These are phyloP conservation scores for Kregervanrija pseudodelftensis DNA, from an alignment of 805 yeast genomes.

Conservation along the genomic window DNA sequence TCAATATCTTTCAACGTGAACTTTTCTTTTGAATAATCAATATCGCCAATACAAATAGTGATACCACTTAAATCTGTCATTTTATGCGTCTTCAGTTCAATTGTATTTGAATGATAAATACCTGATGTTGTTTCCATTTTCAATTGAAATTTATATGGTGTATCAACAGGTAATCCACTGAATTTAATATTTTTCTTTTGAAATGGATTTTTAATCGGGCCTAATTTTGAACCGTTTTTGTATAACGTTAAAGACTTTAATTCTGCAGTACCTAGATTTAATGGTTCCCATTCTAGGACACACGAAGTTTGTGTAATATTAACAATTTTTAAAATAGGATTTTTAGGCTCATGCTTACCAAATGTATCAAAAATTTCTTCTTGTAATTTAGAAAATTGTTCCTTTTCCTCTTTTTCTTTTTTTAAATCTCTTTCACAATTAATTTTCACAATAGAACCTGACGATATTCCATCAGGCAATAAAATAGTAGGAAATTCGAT, in stretches of 20 bases:
- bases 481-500: constrained; percentile 96
- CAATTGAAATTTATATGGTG: constrained; percentile 70
- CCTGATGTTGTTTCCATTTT: constrained; percentile 88
- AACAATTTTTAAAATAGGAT: constrained; percentile 60
- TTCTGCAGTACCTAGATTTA: constrained; percentile 76
- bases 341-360: constrained; percentile 64
- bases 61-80: constrained; percentile 95
- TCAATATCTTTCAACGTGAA: constrained; percentile 52
- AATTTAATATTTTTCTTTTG: constrained; percentile 76
- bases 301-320: constrained; percentile 93
- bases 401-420: constrained; percentile 54
- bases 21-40: constrained; percentile 45
- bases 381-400: constrained; percentile 59
- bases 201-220: constrained; percentile 78
- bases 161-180: constrained; percentile 86
- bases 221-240: constrained; percentile 67
- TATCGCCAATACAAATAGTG: constrained; percentile 81
- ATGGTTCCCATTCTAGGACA: constrained; percentile 89
- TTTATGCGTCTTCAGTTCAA: constrained; percentile 78
- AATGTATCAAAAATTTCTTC: constrained; percentile 63
- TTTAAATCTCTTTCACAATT: constrained; percentile 70
- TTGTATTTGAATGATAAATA: constrained; percentile 55
- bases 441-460: constrained; percentile 88
- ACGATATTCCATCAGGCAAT: constrained; percentile 81
- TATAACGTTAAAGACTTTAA: constrained; percentile 70